Percentiles rank a stretch among this genome's conserved stretches.
phyloP scores from a whole-genome alignment of 345 rosid species.

The Brassica carinata region DNA sequence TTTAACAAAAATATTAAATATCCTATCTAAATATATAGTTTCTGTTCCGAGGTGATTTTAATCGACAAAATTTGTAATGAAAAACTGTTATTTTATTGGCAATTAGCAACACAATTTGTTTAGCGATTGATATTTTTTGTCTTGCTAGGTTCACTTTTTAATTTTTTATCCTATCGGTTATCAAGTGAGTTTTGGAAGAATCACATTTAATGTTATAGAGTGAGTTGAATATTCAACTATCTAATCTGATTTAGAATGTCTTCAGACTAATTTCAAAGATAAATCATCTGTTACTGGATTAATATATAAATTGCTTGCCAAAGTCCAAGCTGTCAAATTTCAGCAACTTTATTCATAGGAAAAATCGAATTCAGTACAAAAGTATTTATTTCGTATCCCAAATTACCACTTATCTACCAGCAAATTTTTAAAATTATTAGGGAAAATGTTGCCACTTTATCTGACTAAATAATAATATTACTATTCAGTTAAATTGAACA shows the following conservation, averaged over 20 bases:
- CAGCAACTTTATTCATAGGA: not conserved
- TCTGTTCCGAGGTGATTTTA: not conserved
- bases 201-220: not conserved
- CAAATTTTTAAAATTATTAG: not conserved
- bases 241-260: not conserved
- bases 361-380: not conserved
- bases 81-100: not conserved
- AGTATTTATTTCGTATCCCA: not conserved
- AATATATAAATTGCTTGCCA: not conserved
- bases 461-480: not conserved
- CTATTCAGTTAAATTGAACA: not conserved
- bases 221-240: not conserved
- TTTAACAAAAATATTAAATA: not conserved
- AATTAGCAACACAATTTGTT: not conserved
- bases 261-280: not conserved
- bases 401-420: not conserved
- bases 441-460: not conserved
- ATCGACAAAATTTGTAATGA: not conserved
- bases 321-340: not conserved
- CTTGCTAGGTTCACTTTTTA: not conserved
- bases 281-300: not conserved
- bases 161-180: not conserved
- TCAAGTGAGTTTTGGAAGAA: too few species aligned
- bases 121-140: not conserved
- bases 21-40: not conserved